Conservation (phyloP, 2,329 filamentous ascomycete species). For the Colletotrichum australisinense region DNA sequence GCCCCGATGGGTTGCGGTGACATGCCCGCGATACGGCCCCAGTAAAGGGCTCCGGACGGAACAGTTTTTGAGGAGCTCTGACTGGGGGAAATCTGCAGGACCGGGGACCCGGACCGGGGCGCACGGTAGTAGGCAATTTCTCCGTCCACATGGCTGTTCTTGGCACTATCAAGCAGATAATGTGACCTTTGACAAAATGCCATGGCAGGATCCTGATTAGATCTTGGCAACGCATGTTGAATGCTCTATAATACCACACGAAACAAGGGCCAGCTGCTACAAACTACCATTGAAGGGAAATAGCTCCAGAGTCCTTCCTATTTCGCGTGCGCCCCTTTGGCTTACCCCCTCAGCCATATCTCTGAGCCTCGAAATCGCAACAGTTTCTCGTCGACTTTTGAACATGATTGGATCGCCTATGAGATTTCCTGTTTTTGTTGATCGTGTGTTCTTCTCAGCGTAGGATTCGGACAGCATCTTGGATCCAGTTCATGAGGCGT, state of each 20-base stretch:
- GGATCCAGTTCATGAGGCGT: not conserved
- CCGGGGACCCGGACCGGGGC: constrained; percentile 17
- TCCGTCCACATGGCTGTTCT: constrained; percentile 28
- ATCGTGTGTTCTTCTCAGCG: not conserved
- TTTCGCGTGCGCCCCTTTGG: not conserved
- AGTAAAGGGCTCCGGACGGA: constrained; percentile 1
- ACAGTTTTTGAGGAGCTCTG: constrained; percentile 5
- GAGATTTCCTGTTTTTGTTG: not conserved
- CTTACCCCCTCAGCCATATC: not conserved
- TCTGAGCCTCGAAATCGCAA: not conserved
- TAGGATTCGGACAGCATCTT: constrained; percentile 12
- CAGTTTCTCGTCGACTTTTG: fast-evolving
- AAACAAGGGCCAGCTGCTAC: not conserved
- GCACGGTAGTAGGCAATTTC: constrained; percentile 16
- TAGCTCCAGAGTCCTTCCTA: not conserved
- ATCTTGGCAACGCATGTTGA: not conserved
- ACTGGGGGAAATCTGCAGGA: constrained; percentile 20
- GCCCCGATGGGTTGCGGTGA: not conserved
- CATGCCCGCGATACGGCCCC: not conserved
- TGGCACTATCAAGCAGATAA: constrained; percentile 22
- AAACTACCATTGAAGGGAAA: not conserved
- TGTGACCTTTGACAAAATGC: constrained; percentile 1
- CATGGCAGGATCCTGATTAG: constrained; percentile 5
- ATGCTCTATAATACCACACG: not conserved
- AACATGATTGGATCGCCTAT: constrained; percentile 19